Evolutionary conservation across 306 rosid species (phyloP), one percentile per base, ranked within the genome.

Genomic region (Vicia sativa): DNA sequence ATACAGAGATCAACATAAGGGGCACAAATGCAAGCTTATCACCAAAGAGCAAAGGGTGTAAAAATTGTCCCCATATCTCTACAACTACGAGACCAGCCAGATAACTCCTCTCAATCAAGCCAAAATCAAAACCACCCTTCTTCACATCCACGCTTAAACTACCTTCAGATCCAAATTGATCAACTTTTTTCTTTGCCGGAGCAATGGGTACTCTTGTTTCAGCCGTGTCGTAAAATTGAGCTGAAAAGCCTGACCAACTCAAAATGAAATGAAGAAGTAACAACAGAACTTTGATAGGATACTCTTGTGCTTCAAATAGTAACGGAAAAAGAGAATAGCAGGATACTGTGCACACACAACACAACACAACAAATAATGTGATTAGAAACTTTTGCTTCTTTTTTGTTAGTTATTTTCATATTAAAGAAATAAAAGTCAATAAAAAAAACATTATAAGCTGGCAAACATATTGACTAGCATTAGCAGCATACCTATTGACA

Each of bases 271-370:
- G 87, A 64, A 86, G 60, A 18, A 93, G 86, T 53, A 93, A 81
- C 75, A 93, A 64, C 18, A 86, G 66, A 48, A 85, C 86, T 80
- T 88, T 93, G 71, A 93, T 78, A 19, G 96, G 96, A 70, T 88
- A 90, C 74, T 93, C 98, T 74, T 76, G 97, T 63, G 89, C 83
- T 81, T 85, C 95, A 68, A 78, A 86, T 57, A 93, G 84, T 14
- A 90, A 87, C 0, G 97, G 98, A 59, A 93, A 90, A 63, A 85
- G 67, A 2, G 97, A 88, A 77, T 90, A 88, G 87, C 98, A 90
- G 10, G 96, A 90, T 21, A 83, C 96, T 93, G 91, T 83, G 82
- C n/a, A 29, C 5, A 45, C 28, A 25, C 28, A 25, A 25, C 28
- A 25, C 49, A 10, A 53, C 2, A 74, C 50, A 28, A 37, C 55